Conservation (phyloP, 2,329 filamentous ascomycete species). For the Aaosphaeria pasadenensis region DNA sequence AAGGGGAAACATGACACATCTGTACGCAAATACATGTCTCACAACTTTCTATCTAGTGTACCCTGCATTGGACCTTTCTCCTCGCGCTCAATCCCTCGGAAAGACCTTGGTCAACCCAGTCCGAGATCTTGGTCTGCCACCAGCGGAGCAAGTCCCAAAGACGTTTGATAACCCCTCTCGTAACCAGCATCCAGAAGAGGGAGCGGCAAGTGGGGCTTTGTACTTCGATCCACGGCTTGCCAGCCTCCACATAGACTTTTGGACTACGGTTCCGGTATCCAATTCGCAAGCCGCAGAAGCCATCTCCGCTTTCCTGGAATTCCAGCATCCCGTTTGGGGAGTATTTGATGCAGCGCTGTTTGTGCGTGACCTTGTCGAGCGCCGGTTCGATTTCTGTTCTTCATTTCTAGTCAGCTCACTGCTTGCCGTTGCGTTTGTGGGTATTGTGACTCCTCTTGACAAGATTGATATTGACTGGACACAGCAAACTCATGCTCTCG, state of each 20-base stretch:
- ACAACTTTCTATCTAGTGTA: not conserved
- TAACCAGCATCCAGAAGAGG: not conserved
- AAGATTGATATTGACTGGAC: not conserved
- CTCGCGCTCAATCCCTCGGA: not conserved
- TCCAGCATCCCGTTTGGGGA: constrained; percentile 2
- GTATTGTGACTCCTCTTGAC: not conserved
- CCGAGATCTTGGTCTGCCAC: not conserved
- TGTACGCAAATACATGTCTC: not conserved
- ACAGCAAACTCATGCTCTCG: not conserved
- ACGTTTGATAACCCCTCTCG: not conserved
- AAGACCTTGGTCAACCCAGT: not conserved
- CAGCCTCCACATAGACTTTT: constrained; percentile 4
- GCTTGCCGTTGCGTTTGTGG: constrained; percentile 2
- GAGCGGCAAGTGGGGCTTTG: too few species aligned
- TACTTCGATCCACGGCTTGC: constrained; percentile 1
- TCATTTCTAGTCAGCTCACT: constrained; percentile 4
- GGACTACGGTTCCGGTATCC: constrained; percentile 2
- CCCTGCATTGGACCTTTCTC: not conserved
- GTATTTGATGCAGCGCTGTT: constrained; percentile 6
- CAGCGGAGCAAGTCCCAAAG: not conserved
- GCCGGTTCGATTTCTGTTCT: constrained; percentile 4
- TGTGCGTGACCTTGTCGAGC: constrained; percentile 2
- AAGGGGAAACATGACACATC: not conserved
- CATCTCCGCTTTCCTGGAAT: constrained; percentile 4
- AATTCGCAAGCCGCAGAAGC: constrained; percentile 3